Conservation (phyloP, 176 grass and related monocot genomes). For the Carex cristatella region DNA sequence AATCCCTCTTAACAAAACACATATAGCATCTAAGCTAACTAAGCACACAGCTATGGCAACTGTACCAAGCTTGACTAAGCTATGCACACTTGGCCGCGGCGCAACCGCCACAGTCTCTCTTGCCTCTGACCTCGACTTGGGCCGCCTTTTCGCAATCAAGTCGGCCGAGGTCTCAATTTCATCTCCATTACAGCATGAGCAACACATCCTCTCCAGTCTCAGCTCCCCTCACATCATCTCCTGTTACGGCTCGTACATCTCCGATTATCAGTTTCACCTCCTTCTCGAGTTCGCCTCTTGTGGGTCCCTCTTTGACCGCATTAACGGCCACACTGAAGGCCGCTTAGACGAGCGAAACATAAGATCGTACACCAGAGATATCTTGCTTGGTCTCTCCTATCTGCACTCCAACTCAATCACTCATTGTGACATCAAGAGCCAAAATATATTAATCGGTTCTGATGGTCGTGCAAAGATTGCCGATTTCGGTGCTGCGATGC, state of each 20-base stretch:
- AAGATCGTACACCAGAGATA: conserved; percentile 23
- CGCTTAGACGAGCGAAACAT: conserved; percentile 39
- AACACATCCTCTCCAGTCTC: conserved; percentile 30
- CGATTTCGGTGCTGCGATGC: conserved; percentile 62
- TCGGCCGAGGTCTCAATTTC: conserved; percentile 19
- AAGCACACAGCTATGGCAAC: neutral
- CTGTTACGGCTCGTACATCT: conserved; percentile 37
- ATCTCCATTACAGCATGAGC: neutral
- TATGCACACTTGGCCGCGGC: conserved; percentile 6
- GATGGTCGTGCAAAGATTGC: conserved; percentile 59
- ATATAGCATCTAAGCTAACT: neutral
- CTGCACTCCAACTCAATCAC: conserved; percentile 44
- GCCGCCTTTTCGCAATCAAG: conserved; percentile 57
- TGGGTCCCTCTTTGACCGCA: conserved; percentile 55
- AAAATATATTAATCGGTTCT: conserved; percentile 56
- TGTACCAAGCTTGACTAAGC: neutral
- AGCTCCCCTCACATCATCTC: conserved; percentile 64
- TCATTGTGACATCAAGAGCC: conserved; percentile 61
- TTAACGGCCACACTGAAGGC: conserved; percentile 20
- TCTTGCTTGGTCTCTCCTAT: conserved; percentile 54
- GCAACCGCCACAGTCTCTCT: conserved; percentile 12
- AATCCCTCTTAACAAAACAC: neutral
- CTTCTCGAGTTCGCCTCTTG: conserved; percentile 66
- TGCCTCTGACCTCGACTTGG: conserved; percentile 37
- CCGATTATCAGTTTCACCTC: conserved; percentile 39